Evolutionary conservation across 2,329 filamentous ascomycete genomes (phyloP).

Genomic region (Magnaporthiopsis poae): DNA sequence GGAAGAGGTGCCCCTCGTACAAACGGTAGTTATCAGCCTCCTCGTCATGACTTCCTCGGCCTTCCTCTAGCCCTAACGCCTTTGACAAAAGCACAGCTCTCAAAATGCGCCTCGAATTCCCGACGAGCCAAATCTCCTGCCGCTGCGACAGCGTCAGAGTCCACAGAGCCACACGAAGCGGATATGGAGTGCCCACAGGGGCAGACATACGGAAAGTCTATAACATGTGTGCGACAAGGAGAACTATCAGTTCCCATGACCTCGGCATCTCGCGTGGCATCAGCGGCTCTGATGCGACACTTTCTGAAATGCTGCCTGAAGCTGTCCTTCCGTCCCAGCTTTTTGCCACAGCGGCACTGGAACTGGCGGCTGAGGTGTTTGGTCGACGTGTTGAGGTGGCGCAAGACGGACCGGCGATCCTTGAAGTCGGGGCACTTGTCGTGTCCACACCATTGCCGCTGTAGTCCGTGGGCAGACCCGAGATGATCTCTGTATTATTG

Average conservation of each 20-base stretch:
- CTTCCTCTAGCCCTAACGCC: neutral
- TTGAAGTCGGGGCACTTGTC: neutral
- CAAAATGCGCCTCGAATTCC: neutral
- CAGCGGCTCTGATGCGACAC: neutral
- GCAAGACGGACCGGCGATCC: slow-evolving; percentile 1
- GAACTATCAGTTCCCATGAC: neutral
- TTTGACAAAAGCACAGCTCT: neutral
- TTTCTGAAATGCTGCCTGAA: neutral
- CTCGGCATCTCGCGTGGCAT: too few species aligned
- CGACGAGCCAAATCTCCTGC: neutral
- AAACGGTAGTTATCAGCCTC: neutral
- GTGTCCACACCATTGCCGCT: neutral
- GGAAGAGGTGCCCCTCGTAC: too few species aligned
- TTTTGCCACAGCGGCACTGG: neutral
- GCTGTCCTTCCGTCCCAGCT: neutral
- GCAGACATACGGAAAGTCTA: neutral
- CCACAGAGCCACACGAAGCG: neutral
- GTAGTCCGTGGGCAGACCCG: neutral
- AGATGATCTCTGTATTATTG: neutral
- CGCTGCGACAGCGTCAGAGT: neutral
- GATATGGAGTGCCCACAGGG: neutral
- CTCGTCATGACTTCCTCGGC: neutral
- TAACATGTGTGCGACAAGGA: neutral
- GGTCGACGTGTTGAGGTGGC: neutral
- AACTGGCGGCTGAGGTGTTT: neutral